Conservation (phyloP, 2,329 filamentous ascomycete species). For the Penicillium sp. region DNA sequence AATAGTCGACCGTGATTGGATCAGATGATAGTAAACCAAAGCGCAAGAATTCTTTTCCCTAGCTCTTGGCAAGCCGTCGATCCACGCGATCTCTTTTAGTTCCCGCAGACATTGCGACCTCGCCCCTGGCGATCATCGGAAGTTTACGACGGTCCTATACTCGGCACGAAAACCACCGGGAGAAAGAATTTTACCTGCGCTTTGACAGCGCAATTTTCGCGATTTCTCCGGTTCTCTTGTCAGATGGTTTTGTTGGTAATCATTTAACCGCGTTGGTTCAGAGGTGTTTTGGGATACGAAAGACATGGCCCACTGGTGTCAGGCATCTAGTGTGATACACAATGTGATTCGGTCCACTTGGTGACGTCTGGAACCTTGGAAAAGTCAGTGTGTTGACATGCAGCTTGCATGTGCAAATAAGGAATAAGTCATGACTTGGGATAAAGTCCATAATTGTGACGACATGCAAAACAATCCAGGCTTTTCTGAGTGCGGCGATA, state of each 20-base stretch:
- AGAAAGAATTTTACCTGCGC: background rate
- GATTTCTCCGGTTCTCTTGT: background rate
- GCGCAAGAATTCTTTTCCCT: conserved; percentile 1
- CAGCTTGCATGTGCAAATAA: background rate
- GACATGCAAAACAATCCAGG: background rate
- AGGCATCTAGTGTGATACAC: background rate
- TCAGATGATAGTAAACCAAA: background rate
- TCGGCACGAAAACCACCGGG: background rate
- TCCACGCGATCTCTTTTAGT: conserved; percentile 9
- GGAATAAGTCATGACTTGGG: too few species aligned
- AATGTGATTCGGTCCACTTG: background rate
- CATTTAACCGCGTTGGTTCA: background rate
- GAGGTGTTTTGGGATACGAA: background rate
- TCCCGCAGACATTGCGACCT: conserved; percentile 6
- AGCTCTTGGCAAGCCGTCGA: conserved; percentile 1
- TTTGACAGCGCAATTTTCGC: background rate
- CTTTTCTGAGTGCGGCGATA: background rate
- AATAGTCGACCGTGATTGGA: background rate
- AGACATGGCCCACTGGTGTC: too few species aligned
- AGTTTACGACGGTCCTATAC: background rate
- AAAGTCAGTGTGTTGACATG: background rate
- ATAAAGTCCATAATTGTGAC: background rate
- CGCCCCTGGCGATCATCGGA: conserved; percentile 14
- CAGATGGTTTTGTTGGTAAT: background rate
- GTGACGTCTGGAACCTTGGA: background rate